phyloP scores from a whole-genome alignment of 495 filamentous ascomycete species.

The Xylaria longipes region DNA sequence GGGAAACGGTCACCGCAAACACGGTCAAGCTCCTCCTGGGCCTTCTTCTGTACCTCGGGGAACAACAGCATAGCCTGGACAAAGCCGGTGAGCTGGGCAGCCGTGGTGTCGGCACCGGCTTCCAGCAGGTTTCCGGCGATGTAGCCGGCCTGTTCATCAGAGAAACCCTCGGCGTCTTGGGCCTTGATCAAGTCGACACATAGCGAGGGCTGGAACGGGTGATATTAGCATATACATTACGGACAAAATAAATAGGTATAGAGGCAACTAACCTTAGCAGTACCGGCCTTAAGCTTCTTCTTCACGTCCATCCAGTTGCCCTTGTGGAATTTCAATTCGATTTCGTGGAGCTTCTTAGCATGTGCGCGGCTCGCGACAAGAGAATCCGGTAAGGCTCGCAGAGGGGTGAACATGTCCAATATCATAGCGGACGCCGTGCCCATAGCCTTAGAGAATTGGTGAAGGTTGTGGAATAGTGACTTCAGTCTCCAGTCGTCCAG shows the following conservation, averaged over 20 bases:
- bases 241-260: neutral
- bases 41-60: conserved; percentile 54
- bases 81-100: conserved; percentile 59
- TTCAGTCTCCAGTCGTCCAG: conserved; percentile 57
- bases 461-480: conserved; percentile 60
- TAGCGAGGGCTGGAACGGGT: conserved; percentile 42
- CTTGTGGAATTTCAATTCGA: conserved; percentile 44
- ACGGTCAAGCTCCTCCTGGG: conserved; percentile 62
- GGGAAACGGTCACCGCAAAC: conserved; percentile 57
- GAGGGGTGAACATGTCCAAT: conserved; percentile 52
- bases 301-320: conserved; percentile 51
- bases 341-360: conserved; percentile 38
- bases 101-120: conserved; percentile 65
- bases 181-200: conserved; percentile 46
- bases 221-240: neutral
- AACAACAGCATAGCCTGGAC: conserved; percentile 65
- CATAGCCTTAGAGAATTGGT: conserved; percentile 56
- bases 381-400: conserved; percentile 48
- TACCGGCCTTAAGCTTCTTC: conserved; percentile 39
- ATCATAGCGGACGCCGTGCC: conserved; percentile 47
- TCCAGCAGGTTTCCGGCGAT: conserved; percentile 60
- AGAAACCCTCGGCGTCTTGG: conserved; percentile 47
- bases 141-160: conserved; percentile 51
- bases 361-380: conserved; percentile 36
- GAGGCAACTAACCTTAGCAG: conserved; percentile 35